These are phyloP conservation scores for Candida frijolesensis DNA, from an alignment of 1,139 yeast genomes.

Conservation along the genomic window DNA sequence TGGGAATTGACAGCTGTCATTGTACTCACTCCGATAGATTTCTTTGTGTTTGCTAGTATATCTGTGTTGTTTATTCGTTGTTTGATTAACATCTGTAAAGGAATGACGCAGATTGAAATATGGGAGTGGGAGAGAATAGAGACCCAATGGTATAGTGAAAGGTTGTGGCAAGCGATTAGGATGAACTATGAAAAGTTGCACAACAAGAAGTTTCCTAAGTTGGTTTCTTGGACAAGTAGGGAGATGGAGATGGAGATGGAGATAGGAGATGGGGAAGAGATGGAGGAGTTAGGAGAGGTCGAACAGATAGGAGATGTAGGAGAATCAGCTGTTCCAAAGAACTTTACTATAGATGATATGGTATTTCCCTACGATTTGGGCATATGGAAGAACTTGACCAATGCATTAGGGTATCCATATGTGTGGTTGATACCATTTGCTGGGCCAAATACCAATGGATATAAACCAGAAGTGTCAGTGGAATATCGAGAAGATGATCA, in stretches of 20 bases:
- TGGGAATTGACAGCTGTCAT: conserved; percentile 59
- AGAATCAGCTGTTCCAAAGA: conserved; percentile 22
- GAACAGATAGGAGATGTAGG: neutral
- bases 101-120: conserved; percentile 88
- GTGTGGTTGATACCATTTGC: conserved; percentile 76
- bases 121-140: conserved; percentile 91
- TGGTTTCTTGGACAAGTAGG: conserved; percentile 49
- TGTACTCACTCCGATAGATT: conserved; percentile 54
- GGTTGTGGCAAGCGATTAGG: conserved; percentile 54
- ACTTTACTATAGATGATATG: conserved; percentile 56
- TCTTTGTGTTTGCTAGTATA: conserved; percentile 62
- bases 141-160: conserved; percentile 56
- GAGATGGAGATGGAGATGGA: conserved; percentile 16
- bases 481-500: conserved; percentile 61
- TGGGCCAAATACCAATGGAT: conserved; percentile 47
- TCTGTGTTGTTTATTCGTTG: conserved; percentile 63
- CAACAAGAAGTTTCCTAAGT: conserved; percentile 44
- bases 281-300: neutral
- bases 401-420: conserved; percentile 59
- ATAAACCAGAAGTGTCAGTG: conserved; percentile 49
- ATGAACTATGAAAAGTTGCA: conserved; percentile 48
- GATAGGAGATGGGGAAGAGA: conserved; percentile 3
- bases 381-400: conserved; percentile 51
- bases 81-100: conserved; percentile 54
- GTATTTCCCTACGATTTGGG: conserved; percentile 86